A percentile compares a stretch with the other conserved stretches of the same genome.
Evolutionary conservation across 495 filamentous ascomycete genomes (phyloP).

Genomic region (Daldinia decipiens): DNA sequence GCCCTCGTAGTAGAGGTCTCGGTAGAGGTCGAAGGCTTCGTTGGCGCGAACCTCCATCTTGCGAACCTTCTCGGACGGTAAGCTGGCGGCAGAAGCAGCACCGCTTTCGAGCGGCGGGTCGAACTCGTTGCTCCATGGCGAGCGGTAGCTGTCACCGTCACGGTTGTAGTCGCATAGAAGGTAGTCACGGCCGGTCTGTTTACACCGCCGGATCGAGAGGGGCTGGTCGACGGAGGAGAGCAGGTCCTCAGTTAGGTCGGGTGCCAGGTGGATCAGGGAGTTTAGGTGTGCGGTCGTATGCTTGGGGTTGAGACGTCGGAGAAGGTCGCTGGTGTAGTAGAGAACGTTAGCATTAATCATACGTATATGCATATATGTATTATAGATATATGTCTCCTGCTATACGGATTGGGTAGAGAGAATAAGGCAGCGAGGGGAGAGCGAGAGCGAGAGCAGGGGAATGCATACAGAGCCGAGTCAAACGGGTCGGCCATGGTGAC

Average conservation of each 20-base stretch:
- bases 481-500: slow-evolving; percentile 67
- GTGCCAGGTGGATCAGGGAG: slow-evolving; percentile 84
- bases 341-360: slow-evolving; percentile 1
- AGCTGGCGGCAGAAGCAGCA: slow-evolving; percentile 54
- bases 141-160: slow-evolving; percentile 95
- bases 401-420: slow-evolving; percentile 2
- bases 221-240: slow-evolving; percentile 97
- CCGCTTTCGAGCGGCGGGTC: slow-evolving; percentile 76
- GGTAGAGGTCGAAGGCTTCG: slow-evolving; percentile 96
- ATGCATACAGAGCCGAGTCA: slow-evolving; percentile 82
- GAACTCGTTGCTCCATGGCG: slow-evolving; percentile 98
- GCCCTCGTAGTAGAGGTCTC: slow-evolving; percentile 98
- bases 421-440: slow-evolving; percentile 13
- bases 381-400: slow-evolving; percentile 1
- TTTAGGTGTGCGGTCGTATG: slow-evolving; percentile 86
- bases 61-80: slow-evolving; percentile 85
- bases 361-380: slow-evolving; percentile 16
- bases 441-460: slow-evolving; percentile 21
- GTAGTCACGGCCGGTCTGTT: slow-evolving; percentile 91
- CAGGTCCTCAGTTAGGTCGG: slow-evolving; percentile 94
- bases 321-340: slow-evolving; percentile 78
- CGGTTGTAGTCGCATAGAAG: slow-evolving; percentile 99
- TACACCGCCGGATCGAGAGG: slow-evolving; percentile 84
- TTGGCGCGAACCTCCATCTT: slow-evolving; percentile 94
- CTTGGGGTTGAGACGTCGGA: slow-evolving; percentile 95